Evolutionary conservation across 768 basidiomycete species (phyloP).

Genomic region (Agrocybe chaxingu): DNA sequence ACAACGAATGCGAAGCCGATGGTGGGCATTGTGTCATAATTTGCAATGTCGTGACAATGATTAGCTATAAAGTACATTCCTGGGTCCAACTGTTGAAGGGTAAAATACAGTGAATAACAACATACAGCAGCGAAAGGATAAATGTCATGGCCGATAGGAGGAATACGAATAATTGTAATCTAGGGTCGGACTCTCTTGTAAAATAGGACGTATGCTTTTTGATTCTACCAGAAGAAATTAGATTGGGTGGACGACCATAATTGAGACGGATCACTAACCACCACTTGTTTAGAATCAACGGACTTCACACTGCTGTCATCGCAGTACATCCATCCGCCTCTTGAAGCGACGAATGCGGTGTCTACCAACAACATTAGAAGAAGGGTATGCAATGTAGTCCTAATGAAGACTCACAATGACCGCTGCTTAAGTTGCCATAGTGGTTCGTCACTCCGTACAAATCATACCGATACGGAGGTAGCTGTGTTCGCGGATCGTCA

Average conservation of each 20-base stretch:
- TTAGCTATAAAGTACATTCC: conserved; percentile 31
- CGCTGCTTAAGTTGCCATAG: conserved; percentile 89
- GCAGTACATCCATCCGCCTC: conserved; percentile 89
- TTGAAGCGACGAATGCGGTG: conserved; percentile 86
- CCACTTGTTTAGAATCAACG: conserved; percentile 76
- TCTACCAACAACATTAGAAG: conserved; percentile 44
- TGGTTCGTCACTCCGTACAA: conserved; percentile 96
- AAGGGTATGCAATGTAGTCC: not conserved
- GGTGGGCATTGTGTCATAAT: conserved; percentile 34
- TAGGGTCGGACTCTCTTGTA: conserved; percentile 63
- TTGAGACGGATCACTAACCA: conserved; percentile 48
- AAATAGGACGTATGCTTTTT: conserved; percentile 79
- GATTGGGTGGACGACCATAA: not conserved
- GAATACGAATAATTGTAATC: conserved; percentile 31
- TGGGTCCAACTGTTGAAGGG: conserved; percentile 22
- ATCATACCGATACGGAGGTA: conserved; percentile 92
- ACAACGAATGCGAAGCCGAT: conserved; percentile 20
- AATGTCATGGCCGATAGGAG: conserved; percentile 10
- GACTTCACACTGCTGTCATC: conserved; percentile 86
- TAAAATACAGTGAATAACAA: conserved; percentile 28
- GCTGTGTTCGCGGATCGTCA: conserved; percentile 76
- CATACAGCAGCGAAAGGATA: conserved; percentile 15
- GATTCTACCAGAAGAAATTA: conserved; percentile 27
- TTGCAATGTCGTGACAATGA: conserved; percentile 15
- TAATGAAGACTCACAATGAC: conserved; percentile 74